phyloP scores from a whole-genome alignment of 176 grass and related monocot species.

The Lolium multiflorum region DNA sequence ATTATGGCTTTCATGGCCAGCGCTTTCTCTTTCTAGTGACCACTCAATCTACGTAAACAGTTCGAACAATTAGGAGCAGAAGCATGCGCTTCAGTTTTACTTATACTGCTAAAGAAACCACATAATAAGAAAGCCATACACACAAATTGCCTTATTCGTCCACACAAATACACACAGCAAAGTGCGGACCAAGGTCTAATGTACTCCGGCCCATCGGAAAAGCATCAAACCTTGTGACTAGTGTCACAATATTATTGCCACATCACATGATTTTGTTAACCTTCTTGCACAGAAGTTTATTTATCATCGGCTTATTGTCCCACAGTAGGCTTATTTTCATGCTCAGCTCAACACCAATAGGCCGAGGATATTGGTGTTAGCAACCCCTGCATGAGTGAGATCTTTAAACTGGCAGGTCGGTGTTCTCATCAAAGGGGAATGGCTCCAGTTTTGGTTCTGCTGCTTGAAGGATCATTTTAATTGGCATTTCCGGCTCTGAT shows the following conservation, averaged over 20 bases:
- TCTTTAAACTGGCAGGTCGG: constrained; percentile 61
- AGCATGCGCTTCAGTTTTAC: not conserved
- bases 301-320: constrained; percentile 33
- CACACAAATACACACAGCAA: constrained; percentile 30
- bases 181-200: not conserved
- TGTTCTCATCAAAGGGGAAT: constrained; percentile 57
- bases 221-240: constrained; percentile 7
- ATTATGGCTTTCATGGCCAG: not conserved
- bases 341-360: not conserved
- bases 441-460: constrained; percentile 58
- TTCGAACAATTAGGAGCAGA: not conserved
- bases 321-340: constrained; percentile 17
- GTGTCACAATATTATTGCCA: constrained; percentile 30
- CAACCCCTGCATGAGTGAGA: not conserved
- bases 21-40: not conserved
- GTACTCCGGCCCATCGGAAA: constrained; percentile 28
- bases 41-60: not conserved
- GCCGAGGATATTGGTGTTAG: not conserved
- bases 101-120: not conserved
- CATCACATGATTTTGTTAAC: not conserved
- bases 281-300: constrained; percentile 41
- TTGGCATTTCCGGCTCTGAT: constrained; percentile 60
- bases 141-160: constrained; percentile 41
- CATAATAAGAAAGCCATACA: not conserved
- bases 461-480: constrained; percentile 53